phyloP scores from a whole-genome alignment of 768 basidiomycete genomes.

The Amyloporia xantha region DNA sequence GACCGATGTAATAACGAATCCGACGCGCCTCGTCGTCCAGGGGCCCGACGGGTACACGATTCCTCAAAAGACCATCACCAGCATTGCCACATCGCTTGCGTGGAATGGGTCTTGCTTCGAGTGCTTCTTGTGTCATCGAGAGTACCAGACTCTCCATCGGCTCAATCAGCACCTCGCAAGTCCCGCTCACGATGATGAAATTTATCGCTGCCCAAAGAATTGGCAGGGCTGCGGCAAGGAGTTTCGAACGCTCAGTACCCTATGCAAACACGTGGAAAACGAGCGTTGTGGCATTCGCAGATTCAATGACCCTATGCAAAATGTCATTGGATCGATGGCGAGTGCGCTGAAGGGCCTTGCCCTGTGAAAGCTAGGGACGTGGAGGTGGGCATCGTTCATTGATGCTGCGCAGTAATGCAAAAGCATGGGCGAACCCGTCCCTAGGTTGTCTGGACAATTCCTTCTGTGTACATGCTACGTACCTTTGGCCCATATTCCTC shows the following conservation, averaged over 20 bases:
- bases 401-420: neutral
- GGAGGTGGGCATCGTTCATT: neutral
- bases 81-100: conserved; percentile 30
- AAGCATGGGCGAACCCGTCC: too few relatives aligned
- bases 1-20: conserved; percentile 46
- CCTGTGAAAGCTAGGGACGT: too few relatives aligned
- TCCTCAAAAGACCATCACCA: conserved; percentile 20
- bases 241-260: conserved; percentile 48
- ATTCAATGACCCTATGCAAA: conserved; percentile 35
- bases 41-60: neutral
- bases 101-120: conserved; percentile 46
- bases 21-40: conserved; percentile 37
- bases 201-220: conserved; percentile 45
- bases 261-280: conserved; percentile 63
- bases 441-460: too few relatives aligned
- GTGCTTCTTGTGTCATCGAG: conserved; percentile 54
- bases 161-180: conserved; percentile 64
- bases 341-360: neutral
- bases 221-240: conserved; percentile 32
- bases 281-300: conserved; percentile 47
- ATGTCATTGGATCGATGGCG: conserved; percentile 12
- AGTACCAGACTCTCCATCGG: conserved; percentile 32
- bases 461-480: too few relatives aligned
- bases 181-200: conserved; percentile 46
- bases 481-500: too few relatives aligned